Evolutionary conservation across 2,329 filamentous ascomycete genomes (phyloP), one percentile per base, ranked within the genome.

Genomic region (Aspergillus ustus): DNA sequence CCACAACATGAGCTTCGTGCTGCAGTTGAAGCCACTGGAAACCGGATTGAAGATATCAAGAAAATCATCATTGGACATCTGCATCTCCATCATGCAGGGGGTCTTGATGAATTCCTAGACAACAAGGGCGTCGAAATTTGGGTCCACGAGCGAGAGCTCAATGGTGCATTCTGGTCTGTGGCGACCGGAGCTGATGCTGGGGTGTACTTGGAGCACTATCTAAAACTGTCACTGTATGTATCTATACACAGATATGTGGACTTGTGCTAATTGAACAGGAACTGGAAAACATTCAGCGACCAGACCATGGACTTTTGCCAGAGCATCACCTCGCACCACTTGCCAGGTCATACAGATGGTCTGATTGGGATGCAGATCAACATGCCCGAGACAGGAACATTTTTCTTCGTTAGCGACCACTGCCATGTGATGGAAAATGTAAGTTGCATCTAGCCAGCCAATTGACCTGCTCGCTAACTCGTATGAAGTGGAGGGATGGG

Each of bases 401-500:
- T 64, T 43, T 49, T 64, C 29, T 64, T 62, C 3, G 62, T 62
- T 37, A 64, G 59, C 40, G 62, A 64, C 8, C 62, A 64, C 29
- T 64, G 59, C 17, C 62, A 64, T 51, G 62, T 64, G 1, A 56
- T 62, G 25, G 62, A 64, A 20, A 64, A 64, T 59, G 62, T 61
- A 45, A 15, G 54, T 34, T 17, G 7, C 2, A n/a, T 28, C 2
- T 40, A 8, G 25, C 6, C 11, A 3, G 17, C 2, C 15, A 43
- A 13, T 3, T 7, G 11, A n/a, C 6, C 25, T 8, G 2, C 22
- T n/a, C 28, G 15, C 54, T 61, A 43, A 61, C 20, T 6, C 2
- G 7, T n/a, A 7, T 4, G 22, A 17, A 63, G 62, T 63, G 62
- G 62, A 44, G 45, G 8, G 62, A 63, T 49, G 59, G 62, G 7